A percentile compares a stretch with the other conserved stretches of the same genome.
Evolutionary conservation across 768 basidiomycete genomes (phyloP).

Genomic region (Filobasidium wieringae): DNA sequence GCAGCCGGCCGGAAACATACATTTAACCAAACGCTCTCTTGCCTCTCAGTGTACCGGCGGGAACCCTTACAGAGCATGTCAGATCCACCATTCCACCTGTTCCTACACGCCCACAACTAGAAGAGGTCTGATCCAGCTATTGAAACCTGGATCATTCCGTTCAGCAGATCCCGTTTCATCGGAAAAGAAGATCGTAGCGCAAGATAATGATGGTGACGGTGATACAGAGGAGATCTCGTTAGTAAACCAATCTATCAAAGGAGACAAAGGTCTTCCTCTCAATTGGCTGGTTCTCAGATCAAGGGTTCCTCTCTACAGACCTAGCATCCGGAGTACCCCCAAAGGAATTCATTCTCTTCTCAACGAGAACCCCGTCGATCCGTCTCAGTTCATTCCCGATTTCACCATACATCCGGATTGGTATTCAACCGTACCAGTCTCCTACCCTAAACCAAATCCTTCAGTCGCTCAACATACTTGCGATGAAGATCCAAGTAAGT

Average conservation of each 20-base stretch:
- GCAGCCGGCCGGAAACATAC: no score
- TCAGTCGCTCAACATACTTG: background rate
- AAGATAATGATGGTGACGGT: background rate
- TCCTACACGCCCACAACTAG: background rate
- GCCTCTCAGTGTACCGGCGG: slow-evolving; percentile 10
- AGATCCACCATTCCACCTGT: slow-evolving; percentile 4
- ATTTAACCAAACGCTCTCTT: background rate
- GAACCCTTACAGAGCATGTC: slow-evolving; percentile 7
- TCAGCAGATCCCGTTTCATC: background rate
- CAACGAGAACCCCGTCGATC: no score
- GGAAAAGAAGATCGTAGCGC: background rate
- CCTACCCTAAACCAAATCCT: background rate
- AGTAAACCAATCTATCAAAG: background rate
- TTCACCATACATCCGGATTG: no score
- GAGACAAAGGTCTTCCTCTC: background rate
- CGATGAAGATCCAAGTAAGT: background rate
- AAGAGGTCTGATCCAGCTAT: background rate
- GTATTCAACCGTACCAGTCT: no score
- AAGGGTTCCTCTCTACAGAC: no score
- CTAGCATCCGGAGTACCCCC: no score
- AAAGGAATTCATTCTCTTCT: no score
- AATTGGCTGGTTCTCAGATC: no score
- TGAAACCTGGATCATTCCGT: background rate
- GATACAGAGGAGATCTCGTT: background rate
- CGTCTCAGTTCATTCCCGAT: no score